Conservation (phyloP, 108 stramenopile genomes). For the Cyclotella distinguenda region DNA sequence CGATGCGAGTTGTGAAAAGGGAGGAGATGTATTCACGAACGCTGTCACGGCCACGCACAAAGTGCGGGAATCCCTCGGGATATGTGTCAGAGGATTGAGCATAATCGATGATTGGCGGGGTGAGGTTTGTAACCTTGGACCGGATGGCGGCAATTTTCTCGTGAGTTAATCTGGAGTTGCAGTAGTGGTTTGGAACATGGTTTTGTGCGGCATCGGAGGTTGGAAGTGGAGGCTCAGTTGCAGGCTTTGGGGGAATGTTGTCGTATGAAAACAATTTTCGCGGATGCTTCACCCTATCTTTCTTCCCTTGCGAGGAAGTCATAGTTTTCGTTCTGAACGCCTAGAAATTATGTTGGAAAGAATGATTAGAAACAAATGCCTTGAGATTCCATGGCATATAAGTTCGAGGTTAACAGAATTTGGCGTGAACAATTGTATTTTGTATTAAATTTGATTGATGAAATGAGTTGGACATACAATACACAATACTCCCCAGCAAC, state of each 20-base stretch:
- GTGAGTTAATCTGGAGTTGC: constrained; percentile 70
- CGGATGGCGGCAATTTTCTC: constrained; percentile 77
- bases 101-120: constrained; percentile 64
- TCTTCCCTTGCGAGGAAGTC: too few relatives aligned
- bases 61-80: constrained; percentile 84
- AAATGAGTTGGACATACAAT: too few relatives aligned
- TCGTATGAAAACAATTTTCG: constrained; percentile 80
- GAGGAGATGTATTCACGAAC: constrained; percentile 86
- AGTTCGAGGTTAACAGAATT: too few relatives aligned
- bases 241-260: constrained; percentile 65
- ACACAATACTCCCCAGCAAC: too few relatives aligned
- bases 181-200: constrained; percentile 83
- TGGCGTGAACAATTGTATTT: too few relatives aligned
- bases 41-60: constrained; percentile 92
- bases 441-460: too few relatives aligned
- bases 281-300: too few relatives aligned
- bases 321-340: too few relatives aligned
- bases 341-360: too few relatives aligned
- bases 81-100: constrained; percentile 61
- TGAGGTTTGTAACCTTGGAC: constrained; percentile 62
- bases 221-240: constrained; percentile 87
- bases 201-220: constrained; percentile 82
- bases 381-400: too few relatives aligned
- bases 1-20: constrained; percentile 82
- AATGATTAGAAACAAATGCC: too few relatives aligned